A percentile compares a stretch with the other conserved stretches of the same genome.
phyloP scores from a whole-genome alignment of 2,329 filamentous ascomycete genomes.

The Alternaria sp. region DNA sequence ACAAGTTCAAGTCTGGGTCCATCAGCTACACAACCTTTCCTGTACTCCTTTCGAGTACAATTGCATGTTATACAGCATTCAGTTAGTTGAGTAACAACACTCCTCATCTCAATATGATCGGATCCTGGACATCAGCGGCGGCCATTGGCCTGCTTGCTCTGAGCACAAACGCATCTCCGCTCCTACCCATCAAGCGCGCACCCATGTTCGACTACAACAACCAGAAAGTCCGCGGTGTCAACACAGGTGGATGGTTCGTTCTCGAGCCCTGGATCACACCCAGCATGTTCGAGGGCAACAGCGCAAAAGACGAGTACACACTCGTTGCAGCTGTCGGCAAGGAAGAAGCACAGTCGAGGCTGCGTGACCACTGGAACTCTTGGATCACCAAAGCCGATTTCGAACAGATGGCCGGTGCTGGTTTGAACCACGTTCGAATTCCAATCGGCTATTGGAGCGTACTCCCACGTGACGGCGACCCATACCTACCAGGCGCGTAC shows the following conservation, averaged over 20 bases:
- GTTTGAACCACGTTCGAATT: constrained; percentile 69
- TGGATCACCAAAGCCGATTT: constrained; percentile 66
- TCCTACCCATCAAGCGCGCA: constrained; percentile 35
- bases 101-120: constrained; percentile 31
- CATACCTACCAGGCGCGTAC: constrained; percentile 68
- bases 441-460: constrained; percentile 72
- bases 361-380: constrained; percentile 65
- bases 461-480: constrained; percentile 59
- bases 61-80: constrained; percentile 18
- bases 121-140: constrained; percentile 31
- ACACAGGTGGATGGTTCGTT: constrained; percentile 70
- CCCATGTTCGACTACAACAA: constrained; percentile 60
- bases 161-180: constrained; percentile 38
- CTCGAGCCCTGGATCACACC: constrained; percentile 71
- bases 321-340: constrained; percentile 59
- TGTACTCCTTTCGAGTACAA: not conserved
- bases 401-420: constrained; percentile 60
- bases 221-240: constrained; percentile 68
- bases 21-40: not conserved
- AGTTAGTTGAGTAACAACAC: constrained; percentile 15
- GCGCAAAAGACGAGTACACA: constrained; percentile 65
- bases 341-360: constrained; percentile 53
- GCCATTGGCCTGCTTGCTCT: constrained; percentile 41
- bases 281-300: constrained; percentile 62
- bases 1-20: constrained; percentile 7